phyloP scores from a whole-genome alignment of 371 early-diverging fungal species.

The Mucor indicus region DNA sequence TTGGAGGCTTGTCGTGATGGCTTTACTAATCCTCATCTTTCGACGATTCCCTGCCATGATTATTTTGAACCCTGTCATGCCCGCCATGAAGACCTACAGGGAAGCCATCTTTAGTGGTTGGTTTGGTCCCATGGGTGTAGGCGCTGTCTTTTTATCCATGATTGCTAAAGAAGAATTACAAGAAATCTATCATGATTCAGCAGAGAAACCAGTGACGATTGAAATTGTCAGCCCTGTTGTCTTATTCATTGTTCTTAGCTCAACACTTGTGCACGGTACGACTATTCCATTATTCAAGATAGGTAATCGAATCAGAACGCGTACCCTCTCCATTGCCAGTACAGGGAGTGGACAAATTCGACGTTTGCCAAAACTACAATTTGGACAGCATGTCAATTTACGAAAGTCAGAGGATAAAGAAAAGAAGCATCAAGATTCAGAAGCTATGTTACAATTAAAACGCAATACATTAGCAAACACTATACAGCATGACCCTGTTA shows the following conservation, averaged over 20 bases:
- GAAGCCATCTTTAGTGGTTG: constrained; percentile 94
- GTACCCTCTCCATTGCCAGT: constrained; percentile 47
- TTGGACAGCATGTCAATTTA: constrained; percentile 10
- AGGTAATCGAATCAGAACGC: constrained; percentile 48
- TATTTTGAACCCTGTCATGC: constrained; percentile 63
- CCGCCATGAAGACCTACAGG: constrained; percentile 67
- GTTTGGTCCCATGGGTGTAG: constrained; percentile 92
- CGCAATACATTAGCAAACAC: constrained; percentile 41
- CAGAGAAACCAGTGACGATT: constrained; percentile 21
- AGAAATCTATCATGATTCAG: constrained; percentile 23
- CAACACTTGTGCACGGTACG: constrained; percentile 78
- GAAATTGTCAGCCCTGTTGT: constrained; percentile 61
- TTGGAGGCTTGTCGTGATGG: constrained; percentile 71
- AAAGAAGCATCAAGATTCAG: not conserved
- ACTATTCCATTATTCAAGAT: constrained; percentile 76
- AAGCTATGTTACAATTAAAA: constrained; percentile 34
- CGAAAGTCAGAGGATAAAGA: not conserved
- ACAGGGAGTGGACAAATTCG: constrained; percentile 37
- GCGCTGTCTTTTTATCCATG: constrained; percentile 81
- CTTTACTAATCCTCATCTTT: constrained; percentile 77
- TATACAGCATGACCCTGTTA: constrained; percentile 16
- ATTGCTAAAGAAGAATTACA: constrained; percentile 56
- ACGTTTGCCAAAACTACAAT: constrained; percentile 40
- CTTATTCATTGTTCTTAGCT: constrained; percentile 70
- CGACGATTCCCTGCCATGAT: constrained; percentile 83